A percentile compares a stretch with the other conserved stretches of the same genome.
phyloP scores from a whole-genome alignment of 2,329 filamentous ascomycete genomes.

The Aspergillus piperis region DNA sequence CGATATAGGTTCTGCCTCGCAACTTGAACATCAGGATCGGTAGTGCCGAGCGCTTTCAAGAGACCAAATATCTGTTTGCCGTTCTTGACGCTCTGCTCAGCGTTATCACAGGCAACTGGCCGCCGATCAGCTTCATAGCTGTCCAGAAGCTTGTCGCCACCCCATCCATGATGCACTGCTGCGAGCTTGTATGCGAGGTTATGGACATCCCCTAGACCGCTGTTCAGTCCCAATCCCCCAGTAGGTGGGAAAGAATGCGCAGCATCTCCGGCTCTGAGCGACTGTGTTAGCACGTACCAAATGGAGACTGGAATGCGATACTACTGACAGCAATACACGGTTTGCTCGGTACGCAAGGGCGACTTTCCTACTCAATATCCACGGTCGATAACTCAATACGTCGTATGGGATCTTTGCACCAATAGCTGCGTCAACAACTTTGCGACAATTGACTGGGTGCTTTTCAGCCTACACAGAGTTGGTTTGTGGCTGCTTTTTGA shows the following conservation, averaged over 20 bases:
- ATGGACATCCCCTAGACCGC: conserved; percentile 52
- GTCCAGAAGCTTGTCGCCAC: conserved; percentile 31
- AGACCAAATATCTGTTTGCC: conserved; percentile 47
- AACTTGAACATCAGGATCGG: conserved; percentile 19
- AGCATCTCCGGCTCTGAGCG: conserved; percentile 51
- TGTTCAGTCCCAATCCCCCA: conserved; percentile 58
- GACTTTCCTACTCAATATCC: conserved; percentile 46
- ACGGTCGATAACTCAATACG: conserved; percentile 45
- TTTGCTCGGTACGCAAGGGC: conserved; percentile 40
- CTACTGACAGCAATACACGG: conserved; percentile 42
- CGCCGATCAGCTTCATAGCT: conserved; percentile 43
- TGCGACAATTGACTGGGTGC: conserved; percentile 38
- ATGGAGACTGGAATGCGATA: neutral
- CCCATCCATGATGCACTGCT: conserved; percentile 37
- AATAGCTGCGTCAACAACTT: conserved; percentile 33
- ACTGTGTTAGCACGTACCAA: neutral
- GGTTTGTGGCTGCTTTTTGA: neutral
- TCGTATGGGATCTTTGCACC: conserved; percentile 35
- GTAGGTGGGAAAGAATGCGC: conserved; percentile 57
- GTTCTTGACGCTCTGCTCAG: conserved; percentile 49
- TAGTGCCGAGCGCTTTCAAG: conserved; percentile 42
- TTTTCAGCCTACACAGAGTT: conserved; percentile 29
- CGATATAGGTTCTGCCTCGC: conserved; percentile 13
- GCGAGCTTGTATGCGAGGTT: conserved; percentile 51
- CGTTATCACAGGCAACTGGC: conserved; percentile 44